Evolutionary conservation across 495 filamentous ascomycete genomes (phyloP).

Genomic region (Penicillium tannophilum): DNA sequence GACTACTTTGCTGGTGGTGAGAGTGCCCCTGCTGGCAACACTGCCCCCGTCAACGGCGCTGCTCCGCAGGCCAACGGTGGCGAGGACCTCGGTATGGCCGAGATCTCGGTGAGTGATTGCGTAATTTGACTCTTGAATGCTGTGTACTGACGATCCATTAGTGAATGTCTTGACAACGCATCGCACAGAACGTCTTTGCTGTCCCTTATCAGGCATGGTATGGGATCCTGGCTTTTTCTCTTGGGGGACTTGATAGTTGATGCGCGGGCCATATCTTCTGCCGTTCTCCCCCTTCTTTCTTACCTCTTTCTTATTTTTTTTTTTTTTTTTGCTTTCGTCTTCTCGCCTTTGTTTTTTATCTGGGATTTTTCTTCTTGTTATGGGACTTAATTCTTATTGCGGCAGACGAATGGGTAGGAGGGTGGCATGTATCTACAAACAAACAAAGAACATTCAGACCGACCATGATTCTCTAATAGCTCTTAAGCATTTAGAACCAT

Average conservation of each 20-base stretch:
- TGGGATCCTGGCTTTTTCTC: constrained; percentile 7
- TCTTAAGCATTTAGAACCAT: neutral
- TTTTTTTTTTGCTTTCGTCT: constrained; percentile 18
- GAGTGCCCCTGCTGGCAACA: constrained; percentile 38
- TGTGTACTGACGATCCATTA: constrained; percentile 13
- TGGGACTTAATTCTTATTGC: constrained; percentile 22
- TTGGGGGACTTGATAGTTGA: constrained; percentile 27
- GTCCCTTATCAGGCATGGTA: constrained; percentile 2
- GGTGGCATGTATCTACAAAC: constrained; percentile 31
- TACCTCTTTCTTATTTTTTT: constrained; percentile 9
- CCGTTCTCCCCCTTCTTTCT: constrained; percentile 16
- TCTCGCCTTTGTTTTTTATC: constrained; percentile 2
- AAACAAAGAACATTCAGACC: constrained; percentile 18
- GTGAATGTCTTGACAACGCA: constrained; percentile 24
- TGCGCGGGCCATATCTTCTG: constrained; percentile 35
- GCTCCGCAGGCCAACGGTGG: constrained; percentile 40
- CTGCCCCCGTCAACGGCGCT: constrained; percentile 42
- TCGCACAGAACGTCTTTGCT: neutral
- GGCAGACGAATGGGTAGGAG: constrained; percentile 14
- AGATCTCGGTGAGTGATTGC: constrained; percentile 48
- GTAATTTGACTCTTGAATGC: neutral
- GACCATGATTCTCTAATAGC: constrained; percentile 1
- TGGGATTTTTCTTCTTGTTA: constrained; percentile 1
- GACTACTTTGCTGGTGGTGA: constrained; percentile 72
- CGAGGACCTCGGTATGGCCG: constrained; percentile 55